These are phyloP conservation scores for Cocos nucifera DNA, from an alignment of 176 grass and related monocot genomes.

Conservation along the genomic window DNA sequence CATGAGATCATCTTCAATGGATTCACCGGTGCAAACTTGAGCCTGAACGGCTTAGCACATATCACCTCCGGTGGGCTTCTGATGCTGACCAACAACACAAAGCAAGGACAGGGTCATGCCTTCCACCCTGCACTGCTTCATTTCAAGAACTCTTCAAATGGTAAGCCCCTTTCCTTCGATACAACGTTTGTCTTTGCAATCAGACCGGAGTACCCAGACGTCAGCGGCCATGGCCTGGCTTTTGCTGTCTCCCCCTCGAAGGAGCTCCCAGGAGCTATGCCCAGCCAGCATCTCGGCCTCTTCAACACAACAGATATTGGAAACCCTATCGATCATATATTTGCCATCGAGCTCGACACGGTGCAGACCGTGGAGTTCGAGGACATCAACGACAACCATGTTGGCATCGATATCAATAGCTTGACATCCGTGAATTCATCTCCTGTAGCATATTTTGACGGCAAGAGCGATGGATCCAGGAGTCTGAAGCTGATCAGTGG, in stretches of 20 bases:
- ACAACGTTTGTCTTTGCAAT: constrained; percentile 55
- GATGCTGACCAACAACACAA: constrained; percentile 40
- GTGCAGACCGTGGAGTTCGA: constrained; percentile 23
- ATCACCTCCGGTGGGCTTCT: constrained; percentile 34
- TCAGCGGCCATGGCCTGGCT: constrained; percentile 50
- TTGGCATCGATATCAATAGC: constrained; percentile 50
- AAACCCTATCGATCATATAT: constrained; percentile 6
- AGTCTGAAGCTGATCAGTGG: constrained; percentile 17
- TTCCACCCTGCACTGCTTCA: constrained; percentile 33
- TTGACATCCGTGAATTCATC: constrained; percentile 4
- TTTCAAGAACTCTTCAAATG: constrained; percentile 27
- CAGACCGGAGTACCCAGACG: constrained; percentile 27
- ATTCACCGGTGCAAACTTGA: constrained; percentile 26
- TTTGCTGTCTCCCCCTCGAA: constrained; percentile 39
- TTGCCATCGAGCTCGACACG: constrained; percentile 70
- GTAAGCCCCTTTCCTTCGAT: constrained; percentile 41
- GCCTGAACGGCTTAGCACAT: constrained; percentile 10
- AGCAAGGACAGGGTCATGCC: constrained; percentile 31
- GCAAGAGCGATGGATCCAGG: background rate
- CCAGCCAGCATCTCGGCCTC: constrained; percentile 40
- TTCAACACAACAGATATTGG: constrained; percentile 32
- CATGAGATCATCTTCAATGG: constrained; percentile 26
- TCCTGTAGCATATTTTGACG: background rate
- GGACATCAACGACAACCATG: constrained; percentile 48
- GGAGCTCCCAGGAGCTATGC: constrained; percentile 5